Evolutionary conservation across 192 early-diverging fungal genomes (phyloP), one percentile per base, ranked within the genome.

Genomic region (Coemansia reversa): DNA sequence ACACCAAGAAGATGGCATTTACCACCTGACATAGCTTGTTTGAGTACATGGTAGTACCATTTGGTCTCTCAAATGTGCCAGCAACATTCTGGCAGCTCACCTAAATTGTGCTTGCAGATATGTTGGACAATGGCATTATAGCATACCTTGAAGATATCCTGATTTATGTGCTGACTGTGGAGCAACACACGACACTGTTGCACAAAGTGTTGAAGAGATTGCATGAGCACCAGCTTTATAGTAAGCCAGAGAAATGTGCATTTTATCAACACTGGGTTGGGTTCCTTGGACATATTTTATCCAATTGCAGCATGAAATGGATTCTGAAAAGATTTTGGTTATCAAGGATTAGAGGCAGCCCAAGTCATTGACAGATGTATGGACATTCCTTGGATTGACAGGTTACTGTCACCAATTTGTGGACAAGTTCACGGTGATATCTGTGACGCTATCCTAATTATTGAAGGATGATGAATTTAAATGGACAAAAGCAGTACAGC

Each of bases 121-220:
- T n/a, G n/a, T n/a, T n/a, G n/a, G n/a, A n/a, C n/a, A n/a, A n/a
- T n/a, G n/a, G n/a, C n/a, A n/a, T n/a, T n/a, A n/a, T n/a, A n/a
- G n/a, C n/a, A n/a, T n/a, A n/a, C n/a, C n/a, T n/a, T n/a, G n/a
- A n/a, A n/a, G n/a, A n/a, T n/a, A 74, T 85, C 5, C n/a, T 85
- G 19, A 58, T 82, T 1, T 80, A 62, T 35, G 60, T 53, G 3
- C 30, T 57, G 47, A 48, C 32, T 0, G 28, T 51, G 12, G 57
- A 59, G 1, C 11, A 67, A 19, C 68, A 79, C 50, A 8, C 27
- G 0, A 1, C 32, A 42, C 55, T 50, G 28, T 3, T 79, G 11
- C 18, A 48, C 24, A 0, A 45, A 4, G 66, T 77, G 18, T 51
- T 84, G 0, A 9, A 71, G 1, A 8, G 54, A 1, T 42, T 65